A percentile compares a stretch with the other conserved stretches of the same genome.
These are phyloP conservation scores for Teratosphaeria pseudoeucalypti DNA, from an alignment of 2,329 filamentous ascomycete genomes.

Conservation along the genomic window DNA sequence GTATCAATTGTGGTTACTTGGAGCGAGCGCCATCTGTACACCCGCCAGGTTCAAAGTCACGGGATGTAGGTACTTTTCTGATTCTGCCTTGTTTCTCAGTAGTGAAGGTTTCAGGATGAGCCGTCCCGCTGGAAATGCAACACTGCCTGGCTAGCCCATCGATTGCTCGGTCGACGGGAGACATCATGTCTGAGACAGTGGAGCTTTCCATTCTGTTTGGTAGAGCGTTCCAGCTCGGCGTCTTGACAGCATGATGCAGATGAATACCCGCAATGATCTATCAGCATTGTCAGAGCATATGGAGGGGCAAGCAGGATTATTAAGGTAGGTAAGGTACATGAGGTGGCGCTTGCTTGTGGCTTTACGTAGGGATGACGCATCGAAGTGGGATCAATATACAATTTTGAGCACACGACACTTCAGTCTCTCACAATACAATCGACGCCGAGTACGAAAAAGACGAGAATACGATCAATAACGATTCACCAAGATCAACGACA, in stretches of 20 bases:
- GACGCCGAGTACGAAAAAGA: background rate
- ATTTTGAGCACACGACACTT: background rate
- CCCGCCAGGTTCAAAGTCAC: background rate
- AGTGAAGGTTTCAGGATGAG: too few relatives aligned
- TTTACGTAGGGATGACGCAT: background rate
- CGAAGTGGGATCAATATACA: background rate
- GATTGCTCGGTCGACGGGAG: too few relatives aligned
- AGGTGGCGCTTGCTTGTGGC: background rate
- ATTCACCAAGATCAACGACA: background rate
- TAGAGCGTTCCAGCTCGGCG: too few relatives aligned
- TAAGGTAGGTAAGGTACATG: too few relatives aligned
- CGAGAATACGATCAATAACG: background rate
- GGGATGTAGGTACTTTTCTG: background rate
- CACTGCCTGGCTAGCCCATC: too few relatives aligned
- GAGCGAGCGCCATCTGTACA: background rate
- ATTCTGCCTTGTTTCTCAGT: too few relatives aligned
- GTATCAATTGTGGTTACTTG: background rate
- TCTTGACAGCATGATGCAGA: background rate
- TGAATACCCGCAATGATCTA: background rate
- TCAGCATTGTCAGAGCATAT: background rate
- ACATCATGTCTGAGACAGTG: too few relatives aligned
- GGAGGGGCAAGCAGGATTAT: background rate
- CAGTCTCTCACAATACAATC: background rate
- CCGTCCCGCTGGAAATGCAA: too few relatives aligned
- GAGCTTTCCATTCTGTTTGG: too few relatives aligned